Base-by-base conservation (phyloP, 2,329 filamentous ascomycete species). In the Arthrobotrys iridis region DNA sequence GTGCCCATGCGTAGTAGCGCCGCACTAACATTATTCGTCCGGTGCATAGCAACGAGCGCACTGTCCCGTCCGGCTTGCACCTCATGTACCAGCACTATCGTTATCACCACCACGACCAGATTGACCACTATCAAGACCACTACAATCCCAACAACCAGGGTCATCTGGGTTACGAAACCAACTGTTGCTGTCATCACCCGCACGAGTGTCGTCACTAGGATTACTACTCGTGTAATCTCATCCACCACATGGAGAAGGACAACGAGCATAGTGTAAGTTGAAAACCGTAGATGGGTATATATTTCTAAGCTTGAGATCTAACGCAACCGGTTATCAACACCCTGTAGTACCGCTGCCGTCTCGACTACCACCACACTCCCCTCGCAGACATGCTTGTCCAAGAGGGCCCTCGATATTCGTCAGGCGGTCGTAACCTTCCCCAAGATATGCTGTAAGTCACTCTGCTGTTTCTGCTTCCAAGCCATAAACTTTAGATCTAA, bases 371-470 rank as follows among this genome's bases (percentile, higher is more conserved):
- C 66, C 7, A 22, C 20, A 24, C 20, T 71, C 3, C 22, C 58
- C 15, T 10, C 55, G 3, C 45, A 62, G 20, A 43, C 37, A 28
- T 64, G 57, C 35, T 10, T 62, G 28, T 1, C 35, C 37, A 11
- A 40, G 13, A 22, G 45, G 22, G 55, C 20, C 7, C 43, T 71
- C 20, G 46, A 71, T 7, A 15, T 48, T 15, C 66, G 66, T 5
- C 50, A 41, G 37, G 55, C 22, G 26, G 24, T 0, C 2, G 30
- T n/a, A 0, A 22, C 37, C n/a, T n/a, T 71, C 10, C 66, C 66
- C 1, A 11, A 35, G 18, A 28, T 57, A 7, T 71, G 66, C 66
- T 63, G 66, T 71, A 43, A 37, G 57, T 43, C 11, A 3, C 18
- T n/a, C 1, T 35, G 6, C 5, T 40, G 1, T n/a, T 18, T 24